Base-by-base conservation (phyloP, 768 basidiomycete genomes). In the Naganishia onofrii region DNA sequence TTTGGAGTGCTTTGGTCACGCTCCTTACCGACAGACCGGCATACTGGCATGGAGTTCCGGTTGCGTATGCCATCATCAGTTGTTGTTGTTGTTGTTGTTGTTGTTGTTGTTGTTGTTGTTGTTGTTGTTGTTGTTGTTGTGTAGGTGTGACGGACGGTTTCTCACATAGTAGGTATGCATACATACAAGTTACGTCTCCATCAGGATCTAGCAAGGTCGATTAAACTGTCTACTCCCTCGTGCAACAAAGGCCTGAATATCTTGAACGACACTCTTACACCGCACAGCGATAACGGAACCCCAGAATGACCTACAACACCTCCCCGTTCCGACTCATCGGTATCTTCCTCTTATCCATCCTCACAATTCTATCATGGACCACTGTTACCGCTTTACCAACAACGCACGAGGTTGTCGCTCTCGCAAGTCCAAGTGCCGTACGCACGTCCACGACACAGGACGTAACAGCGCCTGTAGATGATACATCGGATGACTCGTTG, bases 401-500 rank as follows among this genome's bases (percentile, higher is more conserved):
- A n/a, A 21, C 38, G 34, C 56, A 31, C 19, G 56, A 57, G 5
- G 6, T 28, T 34, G 36, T 38, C 23, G 4, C 56, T n/a, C 56
- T 13, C 19, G 34, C 46, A 46, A 21, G 46, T 36, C 36, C 6
- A 29, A 32, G 31, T 7, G 56, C 15, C 28, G 21, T 60, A n/a
- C n/a, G n/a, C n/a, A n/a, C 56, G 28, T 26, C 23, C 21, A 23
- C 23, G 10, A 17, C 28, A 6, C 17, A 23, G 28, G 21, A 3
- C 2, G 9, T 60, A 1, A n/a, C 13, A n/a, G 10, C 34, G 23
- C 34, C 58, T 3, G 34, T 28, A 7, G 58, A 60, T 44, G 58
- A 60, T 44, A 60, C 26, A 36, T 36, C 28, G 58, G 58, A 42
- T 44, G 23, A 60, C 38, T 38, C 58, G 36, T 38, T 34, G 21